Evolutionary conservation across 176 grass and related monocot species (phyloP).

Genomic region (Puya raimondii): DNA sequence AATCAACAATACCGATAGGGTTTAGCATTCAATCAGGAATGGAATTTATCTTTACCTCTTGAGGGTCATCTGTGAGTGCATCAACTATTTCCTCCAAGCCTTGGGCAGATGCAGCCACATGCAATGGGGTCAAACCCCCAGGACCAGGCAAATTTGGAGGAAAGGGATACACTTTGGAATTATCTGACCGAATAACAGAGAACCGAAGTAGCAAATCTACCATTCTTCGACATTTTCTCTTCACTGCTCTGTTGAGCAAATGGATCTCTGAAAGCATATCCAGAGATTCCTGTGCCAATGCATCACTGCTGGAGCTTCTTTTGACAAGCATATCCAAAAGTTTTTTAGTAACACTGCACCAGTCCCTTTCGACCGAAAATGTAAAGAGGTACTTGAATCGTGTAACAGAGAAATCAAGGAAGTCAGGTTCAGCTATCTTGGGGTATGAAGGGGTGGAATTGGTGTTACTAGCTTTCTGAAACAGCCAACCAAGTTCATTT

Average conservation of each 20-base stretch:
- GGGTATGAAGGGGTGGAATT: constrained; percentile 13
- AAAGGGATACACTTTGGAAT: constrained; percentile 51
- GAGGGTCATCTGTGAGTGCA: constrained; percentile 87
- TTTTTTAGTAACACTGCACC: constrained; percentile 75
- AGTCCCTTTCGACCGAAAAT: constrained; percentile 81
- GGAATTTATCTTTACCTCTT: constrained; percentile 36
- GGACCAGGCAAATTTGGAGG: constrained; percentile 61
- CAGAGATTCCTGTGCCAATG: constrained; percentile 53
- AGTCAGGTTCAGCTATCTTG: constrained; percentile 23
- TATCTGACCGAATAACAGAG: constrained; percentile 39
- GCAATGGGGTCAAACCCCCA: constrained; percentile 71
- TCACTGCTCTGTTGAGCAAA: constrained; percentile 84
- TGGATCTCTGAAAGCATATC: constrained; percentile 68
- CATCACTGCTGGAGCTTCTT: constrained; percentile 50
- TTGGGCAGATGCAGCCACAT: constrained; percentile 67
- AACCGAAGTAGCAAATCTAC: constrained; percentile 73
- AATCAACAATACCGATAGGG: neutral
- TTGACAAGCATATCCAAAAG: constrained; percentile 73
- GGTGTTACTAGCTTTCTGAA: constrained; percentile 48
- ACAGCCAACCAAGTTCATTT: constrained; percentile 97
- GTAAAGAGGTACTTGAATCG: constrained; percentile 70
- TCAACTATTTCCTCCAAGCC: constrained; percentile 66
- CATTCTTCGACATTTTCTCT: constrained; percentile 77
- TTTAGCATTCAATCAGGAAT: neutral
- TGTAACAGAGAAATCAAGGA: constrained; percentile 51